Evolutionary conservation across 306 rosid genomes (phyloP).

Genomic region (Pyrus betulifolia): DNA sequence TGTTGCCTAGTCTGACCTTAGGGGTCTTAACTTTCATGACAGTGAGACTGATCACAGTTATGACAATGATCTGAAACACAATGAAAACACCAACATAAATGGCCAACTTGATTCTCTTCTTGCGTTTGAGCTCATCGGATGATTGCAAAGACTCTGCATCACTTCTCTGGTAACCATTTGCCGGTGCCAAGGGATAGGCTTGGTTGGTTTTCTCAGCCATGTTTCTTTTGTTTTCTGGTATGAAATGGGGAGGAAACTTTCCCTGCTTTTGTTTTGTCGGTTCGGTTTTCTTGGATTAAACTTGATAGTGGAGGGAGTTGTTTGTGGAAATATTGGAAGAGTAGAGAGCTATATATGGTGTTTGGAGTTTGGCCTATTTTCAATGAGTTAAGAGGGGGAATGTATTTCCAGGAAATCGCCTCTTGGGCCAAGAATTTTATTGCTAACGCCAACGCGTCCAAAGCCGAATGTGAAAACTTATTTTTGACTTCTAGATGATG

Average conservation of each 20-base stretch:
- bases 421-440: not conserved
- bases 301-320: not conserved
- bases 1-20: too few relatives aligned
- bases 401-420: not conserved
- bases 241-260: not conserved
- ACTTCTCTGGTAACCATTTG: constrained; percentile 4
- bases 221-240: not conserved
- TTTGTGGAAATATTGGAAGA: not conserved
- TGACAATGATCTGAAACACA: too few relatives aligned
- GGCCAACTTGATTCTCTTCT: too few relatives aligned
- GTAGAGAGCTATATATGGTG: not conserved
- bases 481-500: not conserved
- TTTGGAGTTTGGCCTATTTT: not conserved
- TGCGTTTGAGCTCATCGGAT: not conserved
- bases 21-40: too few relatives aligned
- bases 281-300: not conserved
- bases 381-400: not conserved
- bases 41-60: too few relatives aligned
- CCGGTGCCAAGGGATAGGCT: constrained; percentile 10
- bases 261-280: not conserved
- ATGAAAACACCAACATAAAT: too few relatives aligned
- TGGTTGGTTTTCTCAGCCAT: constrained; percentile 4
- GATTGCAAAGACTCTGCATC: constrained; percentile 3
- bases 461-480: not conserved
- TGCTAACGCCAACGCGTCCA: constrained; percentile 6